Conservation (phyloP, 2,329 filamentous ascomycete species). For the Lachnellula suecica region DNA sequence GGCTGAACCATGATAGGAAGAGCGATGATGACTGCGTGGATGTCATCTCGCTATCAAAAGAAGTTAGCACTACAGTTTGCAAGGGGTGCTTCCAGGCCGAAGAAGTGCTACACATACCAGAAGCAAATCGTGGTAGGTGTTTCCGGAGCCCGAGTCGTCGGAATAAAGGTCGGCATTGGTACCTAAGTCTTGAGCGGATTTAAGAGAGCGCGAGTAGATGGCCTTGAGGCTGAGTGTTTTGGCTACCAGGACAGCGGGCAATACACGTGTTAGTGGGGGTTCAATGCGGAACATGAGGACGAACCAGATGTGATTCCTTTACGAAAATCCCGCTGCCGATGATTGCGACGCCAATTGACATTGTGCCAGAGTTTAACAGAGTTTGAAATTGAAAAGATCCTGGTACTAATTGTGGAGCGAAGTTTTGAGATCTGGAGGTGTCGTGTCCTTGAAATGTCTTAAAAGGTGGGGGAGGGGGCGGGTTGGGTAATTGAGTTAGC, state of each 20-base stretch:
- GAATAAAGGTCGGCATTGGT: slow-evolving; percentile 39
- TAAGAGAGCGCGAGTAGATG: slow-evolving; percentile 33
- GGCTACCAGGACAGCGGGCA: slow-evolving; percentile 57
- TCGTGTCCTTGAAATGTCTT: no score
- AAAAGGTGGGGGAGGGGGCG: no score
- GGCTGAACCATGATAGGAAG: slow-evolving; percentile 51
- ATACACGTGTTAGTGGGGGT: slow-evolving; percentile 17
- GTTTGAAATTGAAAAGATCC: not conserved
- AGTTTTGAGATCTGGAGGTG: no score
- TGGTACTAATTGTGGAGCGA: no score
- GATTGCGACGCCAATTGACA: slow-evolving; percentile 54
- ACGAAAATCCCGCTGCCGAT: slow-evolving; percentile 65
- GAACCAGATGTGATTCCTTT: slow-evolving; percentile 55
- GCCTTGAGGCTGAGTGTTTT: slow-evolving; percentile 52
- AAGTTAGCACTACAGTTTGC: no score
- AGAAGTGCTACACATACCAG: no score
- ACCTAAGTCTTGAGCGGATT: slow-evolving; percentile 35
- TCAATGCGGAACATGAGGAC: slow-evolving; percentile 13
- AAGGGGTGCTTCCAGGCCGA: no score
- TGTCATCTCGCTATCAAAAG: no score
- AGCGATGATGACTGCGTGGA: slow-evolving; percentile 39
- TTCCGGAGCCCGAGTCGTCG: slow-evolving; percentile 30
- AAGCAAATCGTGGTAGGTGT: slow-evolving; percentile 42
- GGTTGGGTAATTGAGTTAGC: no score
- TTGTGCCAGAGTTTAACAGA: slow-evolving; percentile 16